Evolutionary conservation across 768 basidiomycete species (phyloP).

Genomic region (Tremella mesenterica): DNA sequence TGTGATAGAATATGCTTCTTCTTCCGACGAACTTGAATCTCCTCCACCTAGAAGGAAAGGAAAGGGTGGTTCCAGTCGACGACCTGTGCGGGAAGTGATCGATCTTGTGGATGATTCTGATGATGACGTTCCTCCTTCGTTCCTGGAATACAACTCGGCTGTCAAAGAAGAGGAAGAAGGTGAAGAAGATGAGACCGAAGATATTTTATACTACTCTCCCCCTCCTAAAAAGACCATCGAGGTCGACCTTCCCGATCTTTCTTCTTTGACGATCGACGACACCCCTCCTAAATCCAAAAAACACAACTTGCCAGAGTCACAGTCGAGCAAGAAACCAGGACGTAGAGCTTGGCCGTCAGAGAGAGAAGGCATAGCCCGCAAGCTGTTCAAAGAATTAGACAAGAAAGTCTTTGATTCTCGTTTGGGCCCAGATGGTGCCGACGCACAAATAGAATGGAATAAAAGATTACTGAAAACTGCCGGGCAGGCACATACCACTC

Average conservation of each 20-base stretch:
- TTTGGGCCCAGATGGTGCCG: slow-evolving; percentile 25
- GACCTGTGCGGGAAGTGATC: slow-evolving; percentile 8
- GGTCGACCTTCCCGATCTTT: slow-evolving; percentile 10
- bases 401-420: slow-evolving; percentile 36
- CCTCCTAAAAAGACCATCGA: slow-evolving; percentile 5
- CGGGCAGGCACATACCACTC: slow-evolving; percentile 41
- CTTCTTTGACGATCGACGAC: not conserved
- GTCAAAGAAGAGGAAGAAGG: not conserved
- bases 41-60: not conserved
- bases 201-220: slow-evolving; percentile 20
- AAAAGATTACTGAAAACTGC: slow-evolving; percentile 46
- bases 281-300: not conserved
- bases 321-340: slow-evolving; percentile 4
- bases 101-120: slow-evolving; percentile 9
- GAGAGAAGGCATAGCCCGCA: slow-evolving; percentile 21
- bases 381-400: slow-evolving; percentile 37
- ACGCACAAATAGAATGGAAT: slow-evolving; percentile 41
- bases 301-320: not conserved
- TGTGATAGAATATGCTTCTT: slow-evolving; percentile 2
- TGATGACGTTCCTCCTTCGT: too few species aligned
- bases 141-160: too few species aligned
- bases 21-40: not conserved
- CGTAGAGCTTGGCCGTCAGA: slow-evolving; percentile 22
- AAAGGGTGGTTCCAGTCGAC: not conserved
- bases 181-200: slow-evolving; percentile 4